Evolutionary conservation across 495 filamentous ascomycete genomes (phyloP).

Genomic region (Aspergillus wentii): DNA sequence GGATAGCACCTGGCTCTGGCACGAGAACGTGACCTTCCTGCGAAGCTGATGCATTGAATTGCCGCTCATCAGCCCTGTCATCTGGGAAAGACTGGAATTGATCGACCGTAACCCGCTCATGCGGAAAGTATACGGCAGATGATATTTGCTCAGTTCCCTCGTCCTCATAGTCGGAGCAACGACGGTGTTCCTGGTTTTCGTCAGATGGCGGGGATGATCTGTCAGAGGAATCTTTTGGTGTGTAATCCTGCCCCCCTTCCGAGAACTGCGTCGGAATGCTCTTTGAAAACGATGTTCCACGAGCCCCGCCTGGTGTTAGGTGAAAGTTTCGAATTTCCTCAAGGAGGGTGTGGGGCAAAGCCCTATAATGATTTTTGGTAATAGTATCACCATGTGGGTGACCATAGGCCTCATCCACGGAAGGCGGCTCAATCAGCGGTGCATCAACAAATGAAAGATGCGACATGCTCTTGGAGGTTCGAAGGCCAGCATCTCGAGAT

Average conservation of each 20-base stretch:
- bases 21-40: slow-evolving; percentile 28
- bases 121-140: slow-evolving; percentile 89
- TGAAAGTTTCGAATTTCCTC: slow-evolving; percentile 61
- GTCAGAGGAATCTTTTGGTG: slow-evolving; percentile 18
- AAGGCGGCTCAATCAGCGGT: slow-evolving; percentile 15
- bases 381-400: slow-evolving; percentile 19
- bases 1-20: slow-evolving; percentile 22
- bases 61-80: slow-evolving; percentile 25
- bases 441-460: slow-evolving; percentile 26
- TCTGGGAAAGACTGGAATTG: slow-evolving; percentile 44
- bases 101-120: slow-evolving; percentile 56
- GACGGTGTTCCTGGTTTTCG: slow-evolving; percentile 24
- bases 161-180: slow-evolving; percentile 67
- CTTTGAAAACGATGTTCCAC: slow-evolving; percentile 48
- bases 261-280: slow-evolving; percentile 48
- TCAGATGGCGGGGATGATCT: slow-evolving; percentile 18
- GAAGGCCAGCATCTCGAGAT: slow-evolving; percentile 10
- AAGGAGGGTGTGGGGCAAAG: slow-evolving; percentile 46
- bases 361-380: slow-evolving; percentile 18
- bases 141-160: slow-evolving; percentile 91
- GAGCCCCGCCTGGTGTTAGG: slow-evolving; percentile 48
- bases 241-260: slow-evolving; percentile 29
- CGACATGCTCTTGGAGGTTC: slow-evolving; percentile 26
- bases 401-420: slow-evolving; percentile 3
- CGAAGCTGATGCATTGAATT: slow-evolving; percentile 30